phyloP scores from a whole-genome alignment of 192 early-diverging fungal genomes.

The Coemansia umbellata region DNA sequence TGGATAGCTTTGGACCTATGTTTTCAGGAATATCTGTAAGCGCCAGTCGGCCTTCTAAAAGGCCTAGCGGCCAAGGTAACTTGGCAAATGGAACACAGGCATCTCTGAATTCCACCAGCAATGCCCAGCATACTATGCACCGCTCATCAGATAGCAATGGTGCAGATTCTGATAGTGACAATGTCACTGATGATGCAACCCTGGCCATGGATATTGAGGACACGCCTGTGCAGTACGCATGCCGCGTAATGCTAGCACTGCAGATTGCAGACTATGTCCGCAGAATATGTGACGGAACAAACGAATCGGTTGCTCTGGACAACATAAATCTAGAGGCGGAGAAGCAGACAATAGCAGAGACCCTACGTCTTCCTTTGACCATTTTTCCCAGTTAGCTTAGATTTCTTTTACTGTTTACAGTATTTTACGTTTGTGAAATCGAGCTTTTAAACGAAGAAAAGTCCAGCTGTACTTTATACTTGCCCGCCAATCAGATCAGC shows the following conservation, averaged over 20 bases:
- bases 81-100: not conserved
- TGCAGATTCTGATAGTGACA: no score
- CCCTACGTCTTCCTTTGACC: constrained; percentile 24
- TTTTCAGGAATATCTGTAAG: constrained; percentile 5
- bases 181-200: constrained; percentile 4
- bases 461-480: no score
- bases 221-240: constrained; percentile 49
- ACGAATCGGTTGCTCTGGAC: not conserved
- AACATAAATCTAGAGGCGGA: constrained; percentile 19
- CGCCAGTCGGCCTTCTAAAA: not conserved
- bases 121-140: no score
- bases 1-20: constrained; percentile 36
- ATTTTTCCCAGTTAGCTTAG: constrained; percentile 12
- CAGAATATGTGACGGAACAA: not conserved
- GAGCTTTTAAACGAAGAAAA: no score
- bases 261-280: constrained; percentile 43
- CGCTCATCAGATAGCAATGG: no score
- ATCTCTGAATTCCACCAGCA: no score
- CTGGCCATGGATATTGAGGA: constrained; percentile 46
- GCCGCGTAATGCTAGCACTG: constrained; percentile 43
- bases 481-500: no score
- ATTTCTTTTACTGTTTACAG: no score
- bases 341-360: constrained; percentile 26
- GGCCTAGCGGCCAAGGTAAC: not conserved
- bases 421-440: no score